Evolutionary conservation across 768 basidiomycete species (phyloP).

Genomic region (Collybia sordida): DNA sequence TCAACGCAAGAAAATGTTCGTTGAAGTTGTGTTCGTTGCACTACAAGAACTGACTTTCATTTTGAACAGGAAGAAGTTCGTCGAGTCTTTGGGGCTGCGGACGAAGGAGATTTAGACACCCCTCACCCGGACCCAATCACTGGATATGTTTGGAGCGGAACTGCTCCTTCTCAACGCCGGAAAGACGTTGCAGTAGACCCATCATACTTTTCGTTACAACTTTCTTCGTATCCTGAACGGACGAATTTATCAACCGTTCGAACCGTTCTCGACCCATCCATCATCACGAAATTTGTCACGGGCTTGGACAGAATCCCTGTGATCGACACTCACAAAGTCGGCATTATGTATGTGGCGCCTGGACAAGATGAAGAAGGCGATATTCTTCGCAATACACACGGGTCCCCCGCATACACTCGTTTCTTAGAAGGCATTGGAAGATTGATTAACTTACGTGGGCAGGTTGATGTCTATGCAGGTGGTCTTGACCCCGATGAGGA

Average conservation of each 20-base stretch:
- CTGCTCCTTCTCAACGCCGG: conserved; percentile 84
- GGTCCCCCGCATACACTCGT: conserved; percentile 91
- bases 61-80: conserved; percentile 25
- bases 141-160: conserved; percentile 86
- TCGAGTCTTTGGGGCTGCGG: conserved; percentile 18
- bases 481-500: conserved; percentile 90
- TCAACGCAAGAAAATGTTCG: too few relatives aligned
- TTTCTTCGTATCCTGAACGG: conserved; percentile 65
- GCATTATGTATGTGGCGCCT: conserved; percentile 93
- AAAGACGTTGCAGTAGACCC: conserved; percentile 87
- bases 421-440: conserved; percentile 90
- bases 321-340: conserved; percentile 96
- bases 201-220: conserved; percentile 79
- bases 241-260: conserved; percentile 38
- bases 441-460: conserved; percentile 84
- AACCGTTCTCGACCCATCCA: conserved; percentile 51
- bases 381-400: conserved; percentile 87
- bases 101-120: conserved; percentile 21
- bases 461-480: conserved; percentile 90
- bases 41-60: neutral
- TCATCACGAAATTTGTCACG: conserved; percentile 57
- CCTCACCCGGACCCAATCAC: conserved; percentile 70
- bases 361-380: conserved; percentile 84
- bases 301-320: conserved; percentile 85
- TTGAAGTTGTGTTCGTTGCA: too few relatives aligned